Evolutionary conservation across 2,329 filamentous ascomycete genomes (phyloP).

Genomic region (Hymenoscyphus fructigenus): DNA sequence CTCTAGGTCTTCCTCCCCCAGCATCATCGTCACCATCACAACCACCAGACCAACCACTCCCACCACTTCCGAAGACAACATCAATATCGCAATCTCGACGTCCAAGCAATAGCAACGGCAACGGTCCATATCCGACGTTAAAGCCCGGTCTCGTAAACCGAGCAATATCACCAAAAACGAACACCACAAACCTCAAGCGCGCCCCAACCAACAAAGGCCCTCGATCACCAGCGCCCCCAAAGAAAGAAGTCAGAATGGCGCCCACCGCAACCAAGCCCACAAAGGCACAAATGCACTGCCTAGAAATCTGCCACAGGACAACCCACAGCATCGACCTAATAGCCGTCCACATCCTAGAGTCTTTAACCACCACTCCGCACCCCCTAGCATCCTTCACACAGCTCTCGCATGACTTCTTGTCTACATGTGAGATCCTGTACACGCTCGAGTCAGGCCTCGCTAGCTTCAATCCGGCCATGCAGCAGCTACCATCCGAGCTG

Average conservation of each 20-base stretch:
- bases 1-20: too few relatives aligned
- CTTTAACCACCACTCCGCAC: conserved; percentile 48
- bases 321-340: conserved; percentile 63
- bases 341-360: conserved; percentile 64
- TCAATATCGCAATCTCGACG: too few relatives aligned
- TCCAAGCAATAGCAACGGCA: too few relatives aligned
- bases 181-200: too few relatives aligned
- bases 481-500: conserved; percentile 59
- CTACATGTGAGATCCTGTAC: conserved; percentile 65
- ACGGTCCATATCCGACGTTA: too few relatives aligned
- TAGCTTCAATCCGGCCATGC: conserved; percentile 50
- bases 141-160: too few relatives aligned
- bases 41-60: too few relatives aligned
- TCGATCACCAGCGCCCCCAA: conserved; percentile 1
- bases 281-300: conserved; percentile 28
- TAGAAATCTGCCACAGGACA: conserved; percentile 56
- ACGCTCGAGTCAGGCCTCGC: conserved; percentile 65
- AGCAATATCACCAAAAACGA: too few relatives aligned
- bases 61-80: too few relatives aligned
- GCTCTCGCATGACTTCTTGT: conserved; percentile 62
- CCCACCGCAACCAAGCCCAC: conserved; percentile 4
- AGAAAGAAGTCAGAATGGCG: conserved; percentile 19
- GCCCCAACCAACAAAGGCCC: not conserved
- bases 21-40: too few relatives aligned
- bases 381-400: conserved; percentile 41